phyloP scores from a whole-genome alignment of 2,329 filamentous ascomycete species.

The Monilinia fructicola region DNA sequence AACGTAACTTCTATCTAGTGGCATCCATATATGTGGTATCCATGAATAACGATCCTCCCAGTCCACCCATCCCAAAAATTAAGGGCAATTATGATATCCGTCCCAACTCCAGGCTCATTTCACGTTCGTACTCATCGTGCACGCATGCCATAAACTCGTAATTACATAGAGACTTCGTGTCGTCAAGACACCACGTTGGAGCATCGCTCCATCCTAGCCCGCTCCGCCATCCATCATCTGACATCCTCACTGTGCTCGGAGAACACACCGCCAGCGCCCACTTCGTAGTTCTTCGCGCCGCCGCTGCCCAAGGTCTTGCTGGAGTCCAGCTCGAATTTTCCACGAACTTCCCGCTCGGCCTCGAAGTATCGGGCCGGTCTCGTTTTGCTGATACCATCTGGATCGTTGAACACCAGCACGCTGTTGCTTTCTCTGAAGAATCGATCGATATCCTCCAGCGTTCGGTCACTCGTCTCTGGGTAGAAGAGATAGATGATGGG shows the following conservation, averaged over 20 bases:
- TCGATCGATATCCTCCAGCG: constrained; percentile 21
- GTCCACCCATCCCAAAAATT: too few species aligned
- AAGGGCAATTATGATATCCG: too few species aligned
- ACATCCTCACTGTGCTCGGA: constrained; percentile 16
- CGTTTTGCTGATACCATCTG: constrained; percentile 14
- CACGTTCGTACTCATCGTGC: too few species aligned
- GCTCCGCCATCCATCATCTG: too few species aligned
- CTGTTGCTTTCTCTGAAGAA: constrained; percentile 18
- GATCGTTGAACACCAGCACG: constrained; percentile 7
- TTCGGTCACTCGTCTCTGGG: constrained; percentile 48
- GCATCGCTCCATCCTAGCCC: too few species aligned
- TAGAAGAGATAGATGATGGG: constrained; percentile 49
- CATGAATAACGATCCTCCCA: too few species aligned
- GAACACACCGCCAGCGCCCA: neutral
- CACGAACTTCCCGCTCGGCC: neutral
- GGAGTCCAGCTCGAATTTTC: neutral
- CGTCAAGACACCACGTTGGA: too few species aligned
- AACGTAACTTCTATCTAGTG: too few species aligned
- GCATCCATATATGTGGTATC: too few species aligned
- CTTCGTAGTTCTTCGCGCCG: neutral
- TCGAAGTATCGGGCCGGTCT: constrained; percentile 19
- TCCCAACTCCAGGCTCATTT: too few species aligned
- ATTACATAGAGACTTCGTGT: too few species aligned
- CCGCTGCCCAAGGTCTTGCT: neutral
- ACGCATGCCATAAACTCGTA: too few species aligned